A percentile compares a stretch with the other conserved stretches of the same genome.
Evolutionary conservation across 1,139 yeast species (phyloP).

Genomic region (Hansenula lynferdii): DNA sequence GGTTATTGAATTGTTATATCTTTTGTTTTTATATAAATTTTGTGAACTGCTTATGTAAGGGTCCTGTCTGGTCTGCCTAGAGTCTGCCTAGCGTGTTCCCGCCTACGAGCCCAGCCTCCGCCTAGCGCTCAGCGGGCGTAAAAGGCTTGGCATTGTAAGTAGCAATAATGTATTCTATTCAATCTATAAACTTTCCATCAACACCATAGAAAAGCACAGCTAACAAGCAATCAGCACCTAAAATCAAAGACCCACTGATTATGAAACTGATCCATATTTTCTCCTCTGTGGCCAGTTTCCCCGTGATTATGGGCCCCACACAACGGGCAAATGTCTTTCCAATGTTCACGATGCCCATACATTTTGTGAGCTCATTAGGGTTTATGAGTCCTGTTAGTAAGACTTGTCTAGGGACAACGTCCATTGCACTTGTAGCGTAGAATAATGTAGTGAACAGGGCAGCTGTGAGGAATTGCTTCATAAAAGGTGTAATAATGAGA

Average conservation of each 20-base stretch:
- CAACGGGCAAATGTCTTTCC: constrained; percentile 84
- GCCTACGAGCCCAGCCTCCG: too few relatives aligned
- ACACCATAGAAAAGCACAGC: constrained; percentile 26
- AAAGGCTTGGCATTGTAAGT: too few relatives aligned
- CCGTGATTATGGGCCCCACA: constrained; percentile 77
- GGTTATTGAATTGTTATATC: too few relatives aligned
- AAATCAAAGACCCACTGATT: constrained; percentile 53
- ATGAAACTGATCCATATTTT: constrained; percentile 53
- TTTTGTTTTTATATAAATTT: too few relatives aligned
- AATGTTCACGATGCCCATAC: constrained; percentile 81
- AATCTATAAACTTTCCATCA: constrained; percentile 21
- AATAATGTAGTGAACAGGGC: constrained; percentile 24
- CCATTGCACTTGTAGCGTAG: constrained; percentile 62
- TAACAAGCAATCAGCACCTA: constrained; percentile 29
- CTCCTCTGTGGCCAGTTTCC: constrained; percentile 54
- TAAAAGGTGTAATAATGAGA: constrained; percentile 50
- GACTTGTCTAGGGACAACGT: constrained; percentile 86
- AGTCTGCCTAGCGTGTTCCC: too few relatives aligned
- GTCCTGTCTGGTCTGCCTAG: too few relatives aligned
- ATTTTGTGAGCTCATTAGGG: constrained; percentile 63
- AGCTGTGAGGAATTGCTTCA: constrained; percentile 21
- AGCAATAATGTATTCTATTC: too few relatives aligned
- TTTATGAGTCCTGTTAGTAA: constrained; percentile 64
- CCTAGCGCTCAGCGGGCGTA: too few relatives aligned
- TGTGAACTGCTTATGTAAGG: too few relatives aligned